A percentile compares a stretch with the other conserved stretches of the same genome.
Evolutionary conservation across 2,329 filamentous ascomycete species (phyloP).

Genomic region (Septoria petroselini): DNA sequence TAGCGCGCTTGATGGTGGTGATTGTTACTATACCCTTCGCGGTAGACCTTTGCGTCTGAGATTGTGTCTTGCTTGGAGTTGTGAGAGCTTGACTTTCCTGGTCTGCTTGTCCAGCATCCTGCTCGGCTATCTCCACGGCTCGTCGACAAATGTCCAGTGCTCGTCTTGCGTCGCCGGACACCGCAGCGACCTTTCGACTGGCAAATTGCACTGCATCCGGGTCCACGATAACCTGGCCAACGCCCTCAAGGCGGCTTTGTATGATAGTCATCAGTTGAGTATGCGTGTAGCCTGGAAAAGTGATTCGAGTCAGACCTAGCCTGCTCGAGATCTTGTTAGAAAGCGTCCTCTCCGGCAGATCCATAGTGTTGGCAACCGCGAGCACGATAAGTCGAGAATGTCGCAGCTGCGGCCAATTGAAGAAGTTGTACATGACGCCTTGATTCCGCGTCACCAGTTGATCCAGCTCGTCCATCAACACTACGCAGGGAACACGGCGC

Average conservation of each 20-base stretch:
- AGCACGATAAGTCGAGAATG: slow-evolving; percentile 93
- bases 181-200: slow-evolving; percentile 91
- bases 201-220: slow-evolving; percentile 94
- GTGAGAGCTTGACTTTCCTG: slow-evolving; percentile 45
- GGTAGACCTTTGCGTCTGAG: slow-evolving; percentile 38
- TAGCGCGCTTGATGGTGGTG: slow-evolving; percentile 86
- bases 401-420: slow-evolving; percentile 93
- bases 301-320: slow-evolving; percentile 79
- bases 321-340: slow-evolving; percentile 98
- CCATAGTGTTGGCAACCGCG: slow-evolving; percentile 98
- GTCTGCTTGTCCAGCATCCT: slow-evolving; percentile 48
- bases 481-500: slow-evolving; percentile 87
- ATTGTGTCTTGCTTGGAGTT: slow-evolving; percentile 61
- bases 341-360: slow-evolving; percentile 88
- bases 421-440: slow-evolving; percentile 99
- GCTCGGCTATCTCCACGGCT: slow-evolving; percentile 90
- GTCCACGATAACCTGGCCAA: slow-evolving; percentile 80
- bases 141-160: slow-evolving; percentile 93
- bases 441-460: slow-evolving; percentile 97
- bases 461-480: slow-evolving; percentile 97
- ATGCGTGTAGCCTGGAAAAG: slow-evolving; percentile 95
- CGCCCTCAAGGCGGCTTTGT: slow-evolving; percentile 83
- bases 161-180: slow-evolving; percentile 87
- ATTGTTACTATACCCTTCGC: slow-evolving; percentile 71
- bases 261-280: slow-evolving; percentile 98